Evolutionary conservation across 2,329 filamentous ascomycete species (phyloP), one percentile per base, ranked within the genome.

Genomic region (Dothideomycetidae sp.): DNA sequence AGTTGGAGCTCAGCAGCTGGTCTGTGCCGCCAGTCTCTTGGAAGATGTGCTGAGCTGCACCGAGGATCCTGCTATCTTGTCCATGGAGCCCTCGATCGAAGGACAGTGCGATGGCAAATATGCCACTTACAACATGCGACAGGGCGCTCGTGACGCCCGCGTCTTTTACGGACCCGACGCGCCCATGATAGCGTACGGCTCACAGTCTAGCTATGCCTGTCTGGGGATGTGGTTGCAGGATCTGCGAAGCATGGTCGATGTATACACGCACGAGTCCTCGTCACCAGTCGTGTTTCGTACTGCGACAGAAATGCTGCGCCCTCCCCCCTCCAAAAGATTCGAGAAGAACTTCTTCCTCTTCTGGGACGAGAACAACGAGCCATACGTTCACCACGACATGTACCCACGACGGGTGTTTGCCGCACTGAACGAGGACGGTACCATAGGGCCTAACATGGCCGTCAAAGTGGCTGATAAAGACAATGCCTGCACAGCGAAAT

Each of bases 291-390:
- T 50, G 7, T 73, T 71, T 48, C 48, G 48, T 10, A 32, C 46
- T 0, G 61, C 60, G 0, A 70, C 62, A 1, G 72, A 75, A 43
- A 50, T 76, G 2, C 63, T 67, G 26, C 57, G 70, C 0, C 70
- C 68, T 0, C 40, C 46, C 2, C 62, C 66, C 0, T 66, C 56
- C 46, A 48, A 50, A 2, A 21, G 46, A 0, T 46, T 75, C 17
- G 71, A 76, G 53, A 75, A 75, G 62, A 75, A 76, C 47, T 76
- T 63, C 59, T 75, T 75, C 44, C 42, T 70, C 2, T 75, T 75
- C 54, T 76, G 71, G 71, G 70, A 73, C 42, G 40, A 43, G 0
- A 40, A 55, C 0, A 62, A 60, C 4, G 49, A 59, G 13, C 53
- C 62, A 34, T 71, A 71, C 47, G 58, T 61, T 1, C 70, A 75